Evolutionary conservation across 106 monocot genomes (phyloP), one percentile per base, ranked within the genome.

Genomic region (Dendrobium catenatum): DNA sequence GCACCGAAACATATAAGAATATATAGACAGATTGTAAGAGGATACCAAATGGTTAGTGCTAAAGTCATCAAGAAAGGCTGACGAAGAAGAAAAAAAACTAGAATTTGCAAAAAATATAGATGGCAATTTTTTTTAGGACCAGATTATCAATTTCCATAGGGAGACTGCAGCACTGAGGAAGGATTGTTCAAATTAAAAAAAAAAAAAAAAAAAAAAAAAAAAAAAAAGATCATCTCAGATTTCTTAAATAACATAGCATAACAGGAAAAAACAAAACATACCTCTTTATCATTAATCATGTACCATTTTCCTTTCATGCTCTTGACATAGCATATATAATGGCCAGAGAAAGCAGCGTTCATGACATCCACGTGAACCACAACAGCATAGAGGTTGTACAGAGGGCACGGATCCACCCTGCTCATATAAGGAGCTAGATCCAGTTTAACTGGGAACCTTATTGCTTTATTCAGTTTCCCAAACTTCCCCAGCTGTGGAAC

Each of bases 261-360:
- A 80, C 7, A 72, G 6, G 33, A 72, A 68, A 10, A 31, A 26
- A 26, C 27, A 70, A 8, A 72, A 72, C 83, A 82, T 96, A 97
- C 97, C 94, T 16, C 80, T 67, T 85, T 89, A 78, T 97, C 97
- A 83, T 97, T 88, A 78, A 87, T 81, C 85, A 92, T 88, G 79
- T 88, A 92, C 97, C 97, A 94, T 66, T 96, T 92, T 6, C 85
- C 86, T 10, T 82, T 80, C 19, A 84, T 80, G 54, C 78, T 91
- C 81, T 90, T 94, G 68, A 97, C 92, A 80, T 92, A 97, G 37
- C 94, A 90, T 15, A 97, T 81, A 75, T 97, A 97, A 46, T 97
- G 97, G 20, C 94, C 94, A 79, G 94, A 97, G 73, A 92, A 96
- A 41, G 94, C 81, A 80, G 89, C 90, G 89, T 97, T 94, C 89